Percentiles rank a stretch among this genome's conserved stretches.
Evolutionary conservation across 2,329 filamentous ascomycete genomes (phyloP).

Genomic region (Colletotrichum liaoningense): DNA sequence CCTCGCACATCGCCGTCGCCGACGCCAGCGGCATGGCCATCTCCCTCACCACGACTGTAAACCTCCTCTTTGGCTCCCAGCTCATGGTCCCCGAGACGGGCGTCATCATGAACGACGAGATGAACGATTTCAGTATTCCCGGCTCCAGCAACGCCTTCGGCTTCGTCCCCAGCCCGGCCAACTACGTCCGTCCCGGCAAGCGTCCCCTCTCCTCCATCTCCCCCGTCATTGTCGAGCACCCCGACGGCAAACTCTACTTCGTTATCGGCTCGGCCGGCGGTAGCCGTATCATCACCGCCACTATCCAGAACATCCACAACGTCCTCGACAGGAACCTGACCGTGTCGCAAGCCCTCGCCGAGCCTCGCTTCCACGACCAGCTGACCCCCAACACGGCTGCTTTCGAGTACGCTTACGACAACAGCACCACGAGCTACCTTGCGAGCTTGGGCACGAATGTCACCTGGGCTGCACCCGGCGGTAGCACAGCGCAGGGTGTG

Average conservation of each 20-base stretch:
- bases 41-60: constrained; percentile 84
- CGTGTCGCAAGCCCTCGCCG: constrained; percentile 70
- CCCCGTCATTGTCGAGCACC: constrained; percentile 79
- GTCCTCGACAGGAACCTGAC: constrained; percentile 76
- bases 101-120: constrained; percentile 75
- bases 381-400: constrained; percentile 74
- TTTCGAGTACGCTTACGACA: constrained; percentile 81
- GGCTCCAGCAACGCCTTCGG: constrained; percentile 79
- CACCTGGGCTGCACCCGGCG: constrained; percentile 73
- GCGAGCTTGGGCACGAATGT: constrained; percentile 77
- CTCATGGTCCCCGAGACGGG: constrained; percentile 86
- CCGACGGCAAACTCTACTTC: constrained; percentile 76
- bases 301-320: constrained; percentile 81
- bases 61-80: constrained; percentile 81
- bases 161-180: constrained; percentile 78
- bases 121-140: constrained; percentile 83
- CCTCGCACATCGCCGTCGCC: constrained; percentile 74
- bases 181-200: constrained; percentile 82
- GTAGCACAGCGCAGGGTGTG: constrained; percentile 80
- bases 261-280: constrained; percentile 84
- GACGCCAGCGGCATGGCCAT: constrained; percentile 79
- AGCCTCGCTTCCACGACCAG: constrained; percentile 85
- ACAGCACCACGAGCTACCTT: constrained; percentile 76
- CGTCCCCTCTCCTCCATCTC: constrained; percentile 82
- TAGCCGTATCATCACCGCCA: constrained; percentile 85